Percentiles rank a stretch among this genome's conserved stretches.
Evolutionary conservation across 2,329 filamentous ascomycete genomes (phyloP).

Genomic region (Coniochaeta sp.): DNA sequence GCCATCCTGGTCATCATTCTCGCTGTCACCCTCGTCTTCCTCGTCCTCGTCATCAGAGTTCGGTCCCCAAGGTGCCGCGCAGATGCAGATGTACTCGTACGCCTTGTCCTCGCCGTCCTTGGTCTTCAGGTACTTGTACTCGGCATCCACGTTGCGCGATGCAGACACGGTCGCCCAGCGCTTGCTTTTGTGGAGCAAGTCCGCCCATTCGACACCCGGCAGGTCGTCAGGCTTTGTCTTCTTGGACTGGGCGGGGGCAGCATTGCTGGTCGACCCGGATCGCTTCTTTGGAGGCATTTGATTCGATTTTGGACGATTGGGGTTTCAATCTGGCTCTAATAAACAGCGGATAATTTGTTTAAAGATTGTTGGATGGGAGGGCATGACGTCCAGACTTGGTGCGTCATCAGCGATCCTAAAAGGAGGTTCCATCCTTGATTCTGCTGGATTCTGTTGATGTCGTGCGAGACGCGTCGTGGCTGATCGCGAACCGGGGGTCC

Average conservation of each 20-base stretch:
- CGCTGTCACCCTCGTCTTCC: slow-evolving; percentile 4
- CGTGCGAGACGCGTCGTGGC: neutral
- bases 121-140: slow-evolving; percentile 19
- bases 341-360: neutral
- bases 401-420: neutral
- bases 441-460: neutral
- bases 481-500: neutral
- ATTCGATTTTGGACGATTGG: neutral
- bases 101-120: slow-evolving; percentile 17
- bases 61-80: slow-evolving; percentile 5
- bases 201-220: neutral
- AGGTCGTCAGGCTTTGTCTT: slow-evolving; percentile 10
- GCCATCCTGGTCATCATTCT: slow-evolving; percentile 8
- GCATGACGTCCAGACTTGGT: neutral
- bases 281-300: neutral
- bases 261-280: neutral
- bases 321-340: neutral
- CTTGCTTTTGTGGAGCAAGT: slow-evolving; percentile 15
- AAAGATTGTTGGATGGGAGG: neutral
- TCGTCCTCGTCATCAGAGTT: neutral
- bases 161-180: slow-evolving; percentile 23
- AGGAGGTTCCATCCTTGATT: neutral
- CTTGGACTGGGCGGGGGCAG: slow-evolving; percentile 8
- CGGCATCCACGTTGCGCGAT: slow-evolving; percentile 23
- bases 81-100: slow-evolving; percentile 21